A percentile compares a stretch with the other conserved stretches of the same genome.
These are phyloP conservation scores for Nannochloropsis gaditana DNA, from an alignment of 108 stramenopile genomes.

Conservation along the genomic window DNA sequence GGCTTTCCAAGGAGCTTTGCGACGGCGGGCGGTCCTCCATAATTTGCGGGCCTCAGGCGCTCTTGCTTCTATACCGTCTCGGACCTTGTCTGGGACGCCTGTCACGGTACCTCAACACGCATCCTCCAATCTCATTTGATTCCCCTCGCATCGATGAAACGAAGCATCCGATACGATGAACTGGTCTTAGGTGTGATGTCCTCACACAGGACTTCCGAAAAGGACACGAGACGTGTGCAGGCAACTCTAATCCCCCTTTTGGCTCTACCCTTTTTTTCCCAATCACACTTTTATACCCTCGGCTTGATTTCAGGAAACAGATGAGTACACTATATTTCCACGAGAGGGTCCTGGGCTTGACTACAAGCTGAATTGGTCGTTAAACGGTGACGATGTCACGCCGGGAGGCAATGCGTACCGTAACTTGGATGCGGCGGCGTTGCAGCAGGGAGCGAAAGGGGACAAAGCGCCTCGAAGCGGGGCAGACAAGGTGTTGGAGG, in stretches of 20 bases:
- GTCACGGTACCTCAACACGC: not conserved
- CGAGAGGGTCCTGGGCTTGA: not conserved
- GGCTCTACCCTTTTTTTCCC: not conserved
- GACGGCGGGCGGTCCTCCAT: not conserved
- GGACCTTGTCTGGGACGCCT: not conserved
- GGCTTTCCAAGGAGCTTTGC: not conserved
- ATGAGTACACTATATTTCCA: not conserved
- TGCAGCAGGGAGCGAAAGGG: not conserved
- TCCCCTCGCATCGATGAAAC: no score
- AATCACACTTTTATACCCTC: not conserved
- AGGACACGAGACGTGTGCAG: not conserved
- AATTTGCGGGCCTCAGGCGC: not conserved
- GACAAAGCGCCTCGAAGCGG: not conserved
- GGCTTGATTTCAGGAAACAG: not conserved
- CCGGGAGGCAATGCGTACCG: not conserved
- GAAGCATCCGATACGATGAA: no score
- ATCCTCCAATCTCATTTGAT: no score
- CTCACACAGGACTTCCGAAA: no score
- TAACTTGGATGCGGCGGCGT: not conserved
- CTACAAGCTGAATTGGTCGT: conserved; percentile 1
- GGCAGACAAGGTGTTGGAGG: conserved; percentile 1
- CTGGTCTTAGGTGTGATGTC: no score
- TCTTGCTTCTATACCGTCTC: not conserved
- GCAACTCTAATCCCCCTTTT: not conserved
- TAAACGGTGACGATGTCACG: conserved; percentile 14